Conservation (phyloP, 768 basidiomycete genomes). For the Phylloporus arenicola region DNA sequence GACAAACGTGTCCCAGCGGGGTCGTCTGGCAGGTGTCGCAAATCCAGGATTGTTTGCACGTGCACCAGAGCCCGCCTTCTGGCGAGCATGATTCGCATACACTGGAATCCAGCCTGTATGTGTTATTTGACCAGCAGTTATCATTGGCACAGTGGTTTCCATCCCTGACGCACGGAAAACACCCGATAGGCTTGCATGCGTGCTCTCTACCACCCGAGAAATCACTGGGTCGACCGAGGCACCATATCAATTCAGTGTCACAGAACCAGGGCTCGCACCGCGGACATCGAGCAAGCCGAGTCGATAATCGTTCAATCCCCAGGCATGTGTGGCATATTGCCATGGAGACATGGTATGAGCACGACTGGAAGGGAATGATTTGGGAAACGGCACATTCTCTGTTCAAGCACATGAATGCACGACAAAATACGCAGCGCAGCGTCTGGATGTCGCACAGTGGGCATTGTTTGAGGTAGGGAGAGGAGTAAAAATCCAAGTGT, state of each 20-base stretch:
- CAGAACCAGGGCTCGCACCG: constrained; percentile 20
- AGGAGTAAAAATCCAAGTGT: neutral
- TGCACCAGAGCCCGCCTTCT: constrained; percentile 19
- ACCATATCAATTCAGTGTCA: constrained; percentile 20
- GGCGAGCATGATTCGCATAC: constrained; percentile 9
- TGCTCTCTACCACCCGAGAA: too few species aligned
- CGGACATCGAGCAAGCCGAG: constrained; percentile 11
- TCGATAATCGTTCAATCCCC: too few species aligned
- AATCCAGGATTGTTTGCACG: constrained; percentile 17
- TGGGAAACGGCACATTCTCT: constrained; percentile 12
- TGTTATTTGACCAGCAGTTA: too few species aligned
- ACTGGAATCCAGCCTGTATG: too few species aligned
- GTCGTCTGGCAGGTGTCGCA: constrained; percentile 20
- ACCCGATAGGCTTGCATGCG: too few species aligned
- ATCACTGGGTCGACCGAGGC: constrained; percentile 16
- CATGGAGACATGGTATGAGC: constrained; percentile 8
- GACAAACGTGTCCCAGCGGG: too few species aligned
- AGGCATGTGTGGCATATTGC: neutral
- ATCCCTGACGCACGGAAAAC: too few species aligned
- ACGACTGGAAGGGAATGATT: constrained; percentile 14
- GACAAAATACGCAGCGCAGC: neutral
- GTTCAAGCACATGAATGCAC: constrained; percentile 15
- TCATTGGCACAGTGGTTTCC: too few species aligned
- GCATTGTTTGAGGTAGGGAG: constrained; percentile 3
- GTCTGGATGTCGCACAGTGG: constrained; percentile 10